Base-by-base conservation (phyloP, 192 early-diverging fungal species). In the Coemansia sp. region DNA sequence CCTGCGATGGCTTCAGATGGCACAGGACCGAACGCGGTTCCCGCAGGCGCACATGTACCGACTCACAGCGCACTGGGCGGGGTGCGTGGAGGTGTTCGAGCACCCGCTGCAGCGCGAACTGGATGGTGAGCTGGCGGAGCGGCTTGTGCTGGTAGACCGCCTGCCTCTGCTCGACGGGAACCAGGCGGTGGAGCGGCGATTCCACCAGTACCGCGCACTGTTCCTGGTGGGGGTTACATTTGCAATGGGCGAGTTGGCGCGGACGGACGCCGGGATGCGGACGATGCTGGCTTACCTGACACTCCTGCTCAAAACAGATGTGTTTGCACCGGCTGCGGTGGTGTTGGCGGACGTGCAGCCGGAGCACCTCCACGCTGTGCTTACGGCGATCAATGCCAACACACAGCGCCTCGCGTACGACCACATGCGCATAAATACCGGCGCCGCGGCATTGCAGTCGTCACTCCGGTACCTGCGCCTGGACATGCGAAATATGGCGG, bases 71-170 rank as follows among this genome's bases (percentile, higher is more conserved):
- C 64, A 59, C 58, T 80, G 78, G 78, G 68, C 72, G 14, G 78
- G 78, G 16, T 80, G 71, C 28, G 71, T 62, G 24, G 78, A 80
- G 55, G 68, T 74, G 3, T 80, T 80, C 58, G 77, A 80, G 68
- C 77, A 80, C 25, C 71, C 65, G 10, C 58, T 80, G 14, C 27
- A 51, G 9, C 51, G 19, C 54, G 25, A 54, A 19, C 56, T 80
- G 21, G 69, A 60, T 34, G 48, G 34, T 2, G 68, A 48, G 9
- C 65, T 67, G 19, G 53, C 8, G 12, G 47, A 56, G 44, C 71
- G 78, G 21, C 44, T 74, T 54, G 49, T 58, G 41, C 58, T 80
- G 31, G 58, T 80, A 4, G 58, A 53, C 18, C 49, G 31, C 6
- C 57, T 80, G 24, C 72, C 78, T 9, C 41, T 48, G 23, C 62